Evolutionary conservation across 208 protist species (phyloP).

Genomic region (Trypanosoma congolense): DNA sequence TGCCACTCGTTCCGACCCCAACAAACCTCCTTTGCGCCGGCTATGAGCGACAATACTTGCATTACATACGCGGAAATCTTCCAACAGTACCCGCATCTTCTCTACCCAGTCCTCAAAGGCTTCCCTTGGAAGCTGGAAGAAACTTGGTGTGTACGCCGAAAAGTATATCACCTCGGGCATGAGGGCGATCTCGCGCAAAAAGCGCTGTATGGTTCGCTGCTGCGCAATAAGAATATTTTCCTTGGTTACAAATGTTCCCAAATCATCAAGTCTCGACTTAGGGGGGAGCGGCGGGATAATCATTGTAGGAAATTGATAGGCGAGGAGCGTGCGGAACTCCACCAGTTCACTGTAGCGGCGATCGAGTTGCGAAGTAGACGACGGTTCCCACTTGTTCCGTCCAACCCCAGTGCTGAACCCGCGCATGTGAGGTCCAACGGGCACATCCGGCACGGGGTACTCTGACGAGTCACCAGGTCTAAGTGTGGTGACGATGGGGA

Average conservation of each 20-base stretch:
- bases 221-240: slow-evolving; percentile 48
- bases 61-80: slow-evolving; percentile 39
- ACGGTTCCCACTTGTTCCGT: slow-evolving; percentile 46
- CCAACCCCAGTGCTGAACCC: slow-evolving; percentile 37
- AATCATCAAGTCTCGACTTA: slow-evolving; percentile 56
- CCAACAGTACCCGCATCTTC: slow-evolving; percentile 34
- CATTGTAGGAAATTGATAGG: slow-evolving; percentile 65
- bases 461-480: slow-evolving; percentile 32
- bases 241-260: slow-evolving; percentile 67
- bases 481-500: slow-evolving; percentile 57
- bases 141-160: slow-evolving; percentile 58
- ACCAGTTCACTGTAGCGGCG: slow-evolving; percentile 81
- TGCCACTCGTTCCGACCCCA: slow-evolving; percentile 41
- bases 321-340: slow-evolving; percentile 59
- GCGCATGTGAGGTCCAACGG: slow-evolving; percentile 34
- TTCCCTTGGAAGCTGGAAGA: slow-evolving; percentile 74
- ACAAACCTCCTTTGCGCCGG: slow-evolving; percentile 39
- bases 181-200: slow-evolving; percentile 61
- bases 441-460: slow-evolving; percentile 45
- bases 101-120: slow-evolving; percentile 58
- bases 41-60: slow-evolving; percentile 44
- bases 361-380: slow-evolving; percentile 33
- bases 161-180: slow-evolving; percentile 78
- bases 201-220: slow-evolving; percentile 53
- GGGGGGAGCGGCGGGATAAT: slow-evolving; percentile 75